Conservation (phyloP, 2,329 filamentous ascomycete species). For the Nemania serpens region DNA sequence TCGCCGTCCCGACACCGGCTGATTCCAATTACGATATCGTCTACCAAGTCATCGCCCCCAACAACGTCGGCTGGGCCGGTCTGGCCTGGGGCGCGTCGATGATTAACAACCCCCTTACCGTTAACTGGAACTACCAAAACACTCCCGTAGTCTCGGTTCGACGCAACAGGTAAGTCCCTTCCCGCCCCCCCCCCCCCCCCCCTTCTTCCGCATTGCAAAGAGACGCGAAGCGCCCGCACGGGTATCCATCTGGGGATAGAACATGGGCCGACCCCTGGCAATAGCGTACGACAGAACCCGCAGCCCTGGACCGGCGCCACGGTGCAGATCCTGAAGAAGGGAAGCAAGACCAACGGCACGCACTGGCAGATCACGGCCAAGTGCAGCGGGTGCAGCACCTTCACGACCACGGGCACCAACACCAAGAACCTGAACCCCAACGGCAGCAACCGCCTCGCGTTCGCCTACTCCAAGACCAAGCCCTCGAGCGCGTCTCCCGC, state of each 20-base stretch:
- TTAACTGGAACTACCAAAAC: conserved; percentile 51
- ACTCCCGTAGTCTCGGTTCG: conserved; percentile 49
- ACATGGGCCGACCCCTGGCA: background rate
- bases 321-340: conserved; percentile 44
- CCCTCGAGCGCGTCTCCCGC: conserved; percentile 33
- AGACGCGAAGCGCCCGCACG: too few relatives aligned
- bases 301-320: conserved; percentile 38
- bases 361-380: conserved; percentile 48
- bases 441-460: conserved; percentile 82
- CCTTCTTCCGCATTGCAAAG: too few relatives aligned
- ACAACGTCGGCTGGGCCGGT: conserved; percentile 52
- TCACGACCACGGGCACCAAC: conserved; percentile 35
- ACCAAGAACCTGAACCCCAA: conserved; percentile 75
- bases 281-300: conserved; percentile 45
- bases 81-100: conserved; percentile 56
- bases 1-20: conserved; percentile 43
- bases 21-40: conserved; percentile 47
- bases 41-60: conserved; percentile 50
- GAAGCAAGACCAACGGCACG: conserved; percentile 46
- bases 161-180: conserved; percentile 49
- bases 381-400: conserved; percentile 45
- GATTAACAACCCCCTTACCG: conserved; percentile 52
- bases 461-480: conserved; percentile 38
- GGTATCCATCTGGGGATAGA: background rate
- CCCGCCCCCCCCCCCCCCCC: background rate